phyloP scores from a whole-genome alignment of 2,329 filamentous ascomycete genomes.

The Zymoseptoria pseudotritici region DNA sequence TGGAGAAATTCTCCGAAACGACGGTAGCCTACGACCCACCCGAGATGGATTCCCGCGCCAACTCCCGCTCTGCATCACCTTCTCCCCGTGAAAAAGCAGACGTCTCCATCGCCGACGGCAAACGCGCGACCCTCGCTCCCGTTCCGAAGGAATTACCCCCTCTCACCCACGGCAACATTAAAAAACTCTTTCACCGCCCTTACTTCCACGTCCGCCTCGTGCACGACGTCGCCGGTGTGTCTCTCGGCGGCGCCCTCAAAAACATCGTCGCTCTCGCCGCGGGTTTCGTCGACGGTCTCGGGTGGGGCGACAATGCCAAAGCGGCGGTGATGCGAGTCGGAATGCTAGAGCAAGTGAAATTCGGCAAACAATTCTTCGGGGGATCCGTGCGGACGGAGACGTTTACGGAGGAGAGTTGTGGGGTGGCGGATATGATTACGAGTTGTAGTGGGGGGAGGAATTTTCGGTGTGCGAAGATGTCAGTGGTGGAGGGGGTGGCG shows the following conservation, averaged over 20 bases:
- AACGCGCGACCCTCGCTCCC: constrained; percentile 43
- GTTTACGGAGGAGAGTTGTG: constrained; percentile 94
- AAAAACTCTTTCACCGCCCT: constrained; percentile 82
- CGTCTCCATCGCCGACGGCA: constrained; percentile 10
- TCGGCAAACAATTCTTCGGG: constrained; percentile 87
- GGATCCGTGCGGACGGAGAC: constrained; percentile 73
- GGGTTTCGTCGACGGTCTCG: constrained; percentile 88
- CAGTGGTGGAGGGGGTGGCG: constrained; percentile 67
- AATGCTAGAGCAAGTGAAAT: constrained; percentile 91
- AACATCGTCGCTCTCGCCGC: constrained; percentile 93
- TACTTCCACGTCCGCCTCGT: constrained; percentile 98
- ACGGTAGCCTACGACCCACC: constrained; percentile 95
- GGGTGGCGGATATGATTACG: constrained; percentile 92
- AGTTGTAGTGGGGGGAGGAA: constrained; percentile 88
- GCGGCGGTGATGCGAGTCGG: constrained; percentile 97
- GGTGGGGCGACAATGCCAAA: constrained; percentile 98
- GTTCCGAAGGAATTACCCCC: constrained; percentile 77
- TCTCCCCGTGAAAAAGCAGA: neutral
- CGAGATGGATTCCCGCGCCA: constrained; percentile 71
- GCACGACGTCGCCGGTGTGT: constrained; percentile 91
- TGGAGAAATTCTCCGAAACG: constrained; percentile 94
- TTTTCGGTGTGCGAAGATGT: constrained; percentile 86
- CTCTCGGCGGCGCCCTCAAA: constrained; percentile 88
- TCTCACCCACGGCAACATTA: constrained; percentile 75
- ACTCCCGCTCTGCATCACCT: constrained; percentile 51